phyloP scores from a whole-genome alignment of 1,284 basidiomycete species.

The Porodaedalea pini region DNA sequence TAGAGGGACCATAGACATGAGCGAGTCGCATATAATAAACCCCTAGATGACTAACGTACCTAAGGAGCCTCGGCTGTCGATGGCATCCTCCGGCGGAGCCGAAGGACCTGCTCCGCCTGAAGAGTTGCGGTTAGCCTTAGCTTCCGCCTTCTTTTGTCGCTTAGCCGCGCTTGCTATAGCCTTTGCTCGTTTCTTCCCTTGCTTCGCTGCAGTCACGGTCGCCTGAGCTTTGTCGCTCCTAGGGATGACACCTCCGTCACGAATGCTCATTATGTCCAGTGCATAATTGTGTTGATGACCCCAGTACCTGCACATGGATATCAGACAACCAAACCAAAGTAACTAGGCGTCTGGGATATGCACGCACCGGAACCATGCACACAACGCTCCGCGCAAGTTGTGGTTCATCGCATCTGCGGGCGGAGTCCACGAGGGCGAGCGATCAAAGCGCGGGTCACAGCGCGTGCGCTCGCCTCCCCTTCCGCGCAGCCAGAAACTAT shows the following conservation, averaged over 20 bases:
- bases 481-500: conserved; percentile 37
- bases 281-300: conserved; percentile 36
- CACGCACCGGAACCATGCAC: conserved; percentile 48
- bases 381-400: conserved; percentile 31
- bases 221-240: conserved; percentile 20
- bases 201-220: conserved; percentile 12
- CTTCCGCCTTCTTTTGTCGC: conserved; percentile 1
- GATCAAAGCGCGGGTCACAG: conserved; percentile 40
- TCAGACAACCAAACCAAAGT: conserved; percentile 2
- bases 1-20: no score
- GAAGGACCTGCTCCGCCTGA: no score
- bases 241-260: conserved; percentile 37
- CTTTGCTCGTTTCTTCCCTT: conserved; percentile 2
- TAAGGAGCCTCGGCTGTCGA: no score
- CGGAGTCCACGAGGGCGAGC: conserved; percentile 27
- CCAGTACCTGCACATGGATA: conserved; percentile 40
- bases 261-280: conserved; percentile 36
- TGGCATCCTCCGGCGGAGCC: no score
- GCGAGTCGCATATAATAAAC: no score
- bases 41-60: no score
- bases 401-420: conserved; percentile 16
- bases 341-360: background rate
- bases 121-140: background rate
- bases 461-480: conserved; percentile 25
- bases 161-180: background rate